These are phyloP conservation scores for Leucaena leucocephala DNA, from an alignment of 306 rosid genomes.

Conservation along the genomic window DNA sequence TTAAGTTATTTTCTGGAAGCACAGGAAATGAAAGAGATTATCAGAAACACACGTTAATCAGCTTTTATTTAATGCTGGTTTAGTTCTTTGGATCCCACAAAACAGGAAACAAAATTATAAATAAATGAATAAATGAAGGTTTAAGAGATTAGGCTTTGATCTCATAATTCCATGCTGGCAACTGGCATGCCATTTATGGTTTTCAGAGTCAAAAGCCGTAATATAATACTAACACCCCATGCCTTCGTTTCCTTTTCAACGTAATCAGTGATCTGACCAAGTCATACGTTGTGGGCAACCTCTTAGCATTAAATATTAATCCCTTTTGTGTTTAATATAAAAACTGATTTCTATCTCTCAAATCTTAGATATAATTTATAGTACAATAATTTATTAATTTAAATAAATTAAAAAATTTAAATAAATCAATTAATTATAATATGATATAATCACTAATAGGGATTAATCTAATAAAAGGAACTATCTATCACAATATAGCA, in stretches of 20 bases:
- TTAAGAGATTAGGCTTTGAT: background rate
- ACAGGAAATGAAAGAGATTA: background rate
- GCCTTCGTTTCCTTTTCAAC: background rate
- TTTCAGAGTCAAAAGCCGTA: slow-evolving; percentile 30
- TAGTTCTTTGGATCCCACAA: background rate
- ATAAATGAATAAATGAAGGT: background rate
- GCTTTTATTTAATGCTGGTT: background rate
- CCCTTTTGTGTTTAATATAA: too few relatives aligned
- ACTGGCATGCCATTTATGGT: background rate
- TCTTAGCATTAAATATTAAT: too few relatives aligned
- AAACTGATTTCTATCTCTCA: too few relatives aligned
- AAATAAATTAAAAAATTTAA: too few relatives aligned
- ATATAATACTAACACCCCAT: background rate
- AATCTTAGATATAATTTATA: too few relatives aligned
- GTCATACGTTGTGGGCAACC: slow-evolving; percentile 22
- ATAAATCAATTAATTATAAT: too few relatives aligned
- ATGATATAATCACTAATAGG: too few relatives aligned
- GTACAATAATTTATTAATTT: too few relatives aligned
- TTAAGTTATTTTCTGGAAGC: fast-evolving
- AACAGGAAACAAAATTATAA: background rate
- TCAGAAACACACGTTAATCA: too few relatives aligned
- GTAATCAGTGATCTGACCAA: slow-evolving; percentile 12
- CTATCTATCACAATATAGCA: too few relatives aligned
- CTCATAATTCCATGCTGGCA: slow-evolving; percentile 3
- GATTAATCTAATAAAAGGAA: too few relatives aligned